Evolutionary conservation across 768 basidiomycete species (phyloP), one percentile per base, ranked within the genome.

Genomic region (Boletus patriciae): DNA sequence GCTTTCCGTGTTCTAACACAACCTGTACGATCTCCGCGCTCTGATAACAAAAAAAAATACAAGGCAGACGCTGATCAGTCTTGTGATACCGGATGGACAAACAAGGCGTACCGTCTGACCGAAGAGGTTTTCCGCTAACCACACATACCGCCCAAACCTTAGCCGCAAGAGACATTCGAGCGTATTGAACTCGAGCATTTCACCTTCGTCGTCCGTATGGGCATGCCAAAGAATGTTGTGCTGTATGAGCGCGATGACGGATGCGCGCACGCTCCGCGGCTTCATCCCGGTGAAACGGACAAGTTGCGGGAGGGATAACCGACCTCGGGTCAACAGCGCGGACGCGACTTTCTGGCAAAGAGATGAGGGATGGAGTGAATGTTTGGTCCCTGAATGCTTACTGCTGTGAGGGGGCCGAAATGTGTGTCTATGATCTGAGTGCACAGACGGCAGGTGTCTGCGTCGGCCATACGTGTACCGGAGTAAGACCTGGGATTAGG

Each of bases 181-280:
- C 15, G 84, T 75, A 65, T 94, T 93, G 60, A 96, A 77, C 69
- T 97, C 94, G 46, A 90, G 78, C 55, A 90, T 81, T 60, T 88
- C 89, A 6, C 82, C 84, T 41, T 85, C 87, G n/a, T 85, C 84
- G 10, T 86, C 85, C 6, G 80, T 80, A 38, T 81, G 80, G 10
- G 87, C 82, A 67, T 94, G 91, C 90, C 93, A 94, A 43, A 95
- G 77, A 43, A 97, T 73, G 72, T 97, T 94, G 69, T 98, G 95
- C 68, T 98, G 95, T 18, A 95, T 80, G 51, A 98, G 81, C 44
- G 88, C 82, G 44, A 97, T 76, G 19, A 95, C 74, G 19, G 84
- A 80, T 27, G 86, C 85, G 51, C 88, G 84, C 15, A 87, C 81
- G 1, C 80, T 84, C 25, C 86, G 83, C 11, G 85, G 80, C 64